These are phyloP conservation scores for Russula foetens DNA, from an alignment of 768 basidiomycete genomes.

Conservation along the genomic window DNA sequence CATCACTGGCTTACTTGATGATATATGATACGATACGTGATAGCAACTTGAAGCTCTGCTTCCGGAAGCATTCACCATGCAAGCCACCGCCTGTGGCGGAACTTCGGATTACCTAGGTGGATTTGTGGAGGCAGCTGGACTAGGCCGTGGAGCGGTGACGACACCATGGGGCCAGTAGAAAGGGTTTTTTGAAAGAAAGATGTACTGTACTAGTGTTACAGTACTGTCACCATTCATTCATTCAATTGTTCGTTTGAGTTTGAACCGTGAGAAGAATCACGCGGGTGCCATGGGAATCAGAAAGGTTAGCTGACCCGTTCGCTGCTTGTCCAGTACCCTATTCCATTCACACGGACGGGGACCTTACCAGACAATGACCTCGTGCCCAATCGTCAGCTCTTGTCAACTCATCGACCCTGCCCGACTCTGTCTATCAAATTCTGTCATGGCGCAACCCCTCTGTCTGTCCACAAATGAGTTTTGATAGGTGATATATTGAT, in stretches of 20 bases:
- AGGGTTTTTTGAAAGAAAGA: background rate
- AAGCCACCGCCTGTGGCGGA: conserved; percentile 44
- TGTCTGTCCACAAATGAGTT: background rate
- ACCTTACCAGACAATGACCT: too few relatives aligned
- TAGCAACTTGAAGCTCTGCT: conserved; percentile 41
- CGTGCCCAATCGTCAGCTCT: background rate
- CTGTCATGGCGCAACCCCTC: background rate
- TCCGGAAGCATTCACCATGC: conserved; percentile 48
- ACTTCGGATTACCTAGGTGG: conserved; percentile 16
- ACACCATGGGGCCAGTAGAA: background rate
- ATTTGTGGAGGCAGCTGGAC: background rate
- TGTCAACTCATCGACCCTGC: too few relatives aligned
- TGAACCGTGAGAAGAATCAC: too few relatives aligned
- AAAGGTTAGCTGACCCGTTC: too few relatives aligned
- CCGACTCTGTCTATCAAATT: background rate
- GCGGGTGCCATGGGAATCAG: too few relatives aligned
- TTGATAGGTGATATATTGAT: conserved; percentile 11
- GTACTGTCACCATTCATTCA: too few relatives aligned
- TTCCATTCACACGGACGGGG: too few relatives aligned
- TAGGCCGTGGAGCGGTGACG: background rate
- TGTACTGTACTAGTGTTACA: too few relatives aligned
- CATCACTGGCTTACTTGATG: background rate
- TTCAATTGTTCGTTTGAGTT: too few relatives aligned
- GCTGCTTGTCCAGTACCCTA: too few relatives aligned
- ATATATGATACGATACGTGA: background rate